Conservation (phyloP, 2,329 filamentous ascomycete genomes). For the Colletotrichum brevisporum region DNA sequence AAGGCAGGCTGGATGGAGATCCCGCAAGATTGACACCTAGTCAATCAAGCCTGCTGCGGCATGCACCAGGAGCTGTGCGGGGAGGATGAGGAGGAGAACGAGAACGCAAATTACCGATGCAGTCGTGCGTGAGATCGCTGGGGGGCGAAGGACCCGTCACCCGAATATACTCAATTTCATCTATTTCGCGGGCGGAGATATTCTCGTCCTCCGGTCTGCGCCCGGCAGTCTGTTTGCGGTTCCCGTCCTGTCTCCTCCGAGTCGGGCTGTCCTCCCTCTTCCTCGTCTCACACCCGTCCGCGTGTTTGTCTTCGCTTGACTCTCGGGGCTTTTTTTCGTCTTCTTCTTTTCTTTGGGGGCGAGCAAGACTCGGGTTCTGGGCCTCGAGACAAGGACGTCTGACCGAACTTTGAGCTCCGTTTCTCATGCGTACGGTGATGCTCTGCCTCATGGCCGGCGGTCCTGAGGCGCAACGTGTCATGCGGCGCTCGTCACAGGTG, state of each 20-base stretch:
- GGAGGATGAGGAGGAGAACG: background rate
- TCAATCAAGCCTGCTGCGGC: background rate
- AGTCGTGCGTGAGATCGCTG: background rate
- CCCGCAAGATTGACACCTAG: slow-evolving; percentile 19
- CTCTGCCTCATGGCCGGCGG: slow-evolving; percentile 15
- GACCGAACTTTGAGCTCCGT: slow-evolving; percentile 18
- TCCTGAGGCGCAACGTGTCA: background rate
- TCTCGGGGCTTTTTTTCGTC: slow-evolving; percentile 20
- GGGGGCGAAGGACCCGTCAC: background rate
- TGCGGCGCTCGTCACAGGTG: background rate
- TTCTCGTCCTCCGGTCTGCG: background rate
- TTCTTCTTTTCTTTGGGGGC: background rate
- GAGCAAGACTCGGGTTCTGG: background rate
- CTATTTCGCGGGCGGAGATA: background rate
- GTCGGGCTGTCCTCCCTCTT: background rate
- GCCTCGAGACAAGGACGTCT: slow-evolving; percentile 1
- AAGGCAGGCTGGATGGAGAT: slow-evolving; percentile 12
- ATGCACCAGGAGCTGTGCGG: background rate
- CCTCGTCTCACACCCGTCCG: slow-evolving; percentile 18
- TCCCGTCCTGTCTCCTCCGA: background rate
- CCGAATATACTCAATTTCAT: background rate
- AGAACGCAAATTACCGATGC: slow-evolving; percentile 3
- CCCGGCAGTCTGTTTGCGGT: slow-evolving; percentile 8
- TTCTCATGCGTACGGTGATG: slow-evolving; percentile 8
- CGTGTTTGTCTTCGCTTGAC: slow-evolving; percentile 23